These are phyloP conservation scores for Pyrrhoderma noxium DNA, from an alignment of 1,284 basidiomycete genomes.

Conservation along the genomic window DNA sequence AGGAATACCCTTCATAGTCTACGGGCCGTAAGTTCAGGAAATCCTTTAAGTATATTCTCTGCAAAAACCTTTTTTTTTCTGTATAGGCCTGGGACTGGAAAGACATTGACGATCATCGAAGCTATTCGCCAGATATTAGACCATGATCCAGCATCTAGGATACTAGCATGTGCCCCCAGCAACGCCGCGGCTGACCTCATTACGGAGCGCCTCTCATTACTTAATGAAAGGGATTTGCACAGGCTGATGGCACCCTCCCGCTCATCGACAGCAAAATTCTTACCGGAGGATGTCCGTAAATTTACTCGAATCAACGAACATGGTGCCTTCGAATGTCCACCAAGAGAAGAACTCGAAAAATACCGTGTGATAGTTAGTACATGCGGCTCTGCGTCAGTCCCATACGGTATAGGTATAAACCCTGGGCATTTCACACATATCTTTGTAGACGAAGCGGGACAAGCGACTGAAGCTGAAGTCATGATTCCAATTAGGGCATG, in stretches of 20 bases:
- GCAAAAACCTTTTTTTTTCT: neutral
- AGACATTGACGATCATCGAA: slow-evolving; percentile 63
- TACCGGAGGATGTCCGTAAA: slow-evolving; percentile 2
- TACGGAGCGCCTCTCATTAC: slow-evolving; percentile 39
- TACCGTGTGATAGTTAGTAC: slow-evolving; percentile 56
- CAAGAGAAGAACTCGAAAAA: slow-evolving; percentile 32
- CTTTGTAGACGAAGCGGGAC: slow-evolving; percentile 38
- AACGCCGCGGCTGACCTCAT: slow-evolving; percentile 59
- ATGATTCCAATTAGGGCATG: slow-evolving; percentile 51
- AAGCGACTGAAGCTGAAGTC: slow-evolving; percentile 49
- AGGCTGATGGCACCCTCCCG: slow-evolving; percentile 61
- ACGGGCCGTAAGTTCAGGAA: slow-evolving; percentile 56
- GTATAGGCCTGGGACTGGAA: slow-evolving; percentile 56
- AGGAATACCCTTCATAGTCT: slow-evolving; percentile 50
- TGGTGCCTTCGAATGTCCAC: slow-evolving; percentile 41
- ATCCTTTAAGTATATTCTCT: neutral
- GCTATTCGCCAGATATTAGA: slow-evolving; percentile 50
- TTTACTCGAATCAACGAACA: slow-evolving; percentile 36
- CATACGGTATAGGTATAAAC: slow-evolving; percentile 41
- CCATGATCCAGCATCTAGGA: slow-evolving; percentile 34
- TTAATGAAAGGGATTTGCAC: slow-evolving; percentile 40
- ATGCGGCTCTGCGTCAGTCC: slow-evolving; percentile 51
- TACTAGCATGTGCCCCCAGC: slow-evolving; percentile 60
- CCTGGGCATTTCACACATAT: slow-evolving; percentile 32
- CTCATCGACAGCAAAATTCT: slow-evolving; percentile 32